Base-by-base conservation (phyloP, 192 early-diverging fungal species). In the Dispira simplex region DNA sequence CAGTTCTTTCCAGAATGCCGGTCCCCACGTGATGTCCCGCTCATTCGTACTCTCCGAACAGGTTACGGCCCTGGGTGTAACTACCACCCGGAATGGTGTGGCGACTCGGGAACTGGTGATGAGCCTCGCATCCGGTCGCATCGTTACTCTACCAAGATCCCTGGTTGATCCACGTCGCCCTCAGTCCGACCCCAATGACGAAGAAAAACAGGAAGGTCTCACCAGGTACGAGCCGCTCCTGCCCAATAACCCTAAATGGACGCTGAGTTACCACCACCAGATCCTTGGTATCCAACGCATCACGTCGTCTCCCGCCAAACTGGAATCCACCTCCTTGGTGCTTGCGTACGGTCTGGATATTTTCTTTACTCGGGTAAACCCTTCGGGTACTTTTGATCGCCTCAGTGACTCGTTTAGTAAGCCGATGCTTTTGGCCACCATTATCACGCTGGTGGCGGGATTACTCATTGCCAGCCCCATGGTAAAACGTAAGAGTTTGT, bases 281-380 rank as follows among this genome's bases (percentile, higher is more conserved):
- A 80, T 97, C 25, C 71, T 75, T 8, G 85, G 88, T 1, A 80
- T 92, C 64, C 64, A 68, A 13, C 68, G 70, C 21, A 91, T 99
- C 60, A 66, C 71, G 27, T 84, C 89, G 11, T 68, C 85, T 14
- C 87, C 93, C 1, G 83, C 95, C 20, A 70, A 83, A 46, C 72
- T 99, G 28, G 97, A 99, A 75, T 96, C 93, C 21, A 99, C 97
- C 9, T 84, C 93, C 14, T 74, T 99, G 44, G 88, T 95, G 11
- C 73, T 86, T 18, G 83, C 87, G 0, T 96, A 85, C 69, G 97
- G 97, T 16, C 77, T 92, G 47, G 97, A 99, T 67, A 62, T 95
- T 57, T 99, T 93, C 79, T 85, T 89, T 63, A 87, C 84, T 6
- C 83, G 86, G 46, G 76, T 83, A 28, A 84, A 81, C 51, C 95